Evolutionary conservation across 2,329 filamentous ascomycete species (phyloP), one percentile per base, ranked within the genome.

Genomic region (Alternaria gansuensis): DNA sequence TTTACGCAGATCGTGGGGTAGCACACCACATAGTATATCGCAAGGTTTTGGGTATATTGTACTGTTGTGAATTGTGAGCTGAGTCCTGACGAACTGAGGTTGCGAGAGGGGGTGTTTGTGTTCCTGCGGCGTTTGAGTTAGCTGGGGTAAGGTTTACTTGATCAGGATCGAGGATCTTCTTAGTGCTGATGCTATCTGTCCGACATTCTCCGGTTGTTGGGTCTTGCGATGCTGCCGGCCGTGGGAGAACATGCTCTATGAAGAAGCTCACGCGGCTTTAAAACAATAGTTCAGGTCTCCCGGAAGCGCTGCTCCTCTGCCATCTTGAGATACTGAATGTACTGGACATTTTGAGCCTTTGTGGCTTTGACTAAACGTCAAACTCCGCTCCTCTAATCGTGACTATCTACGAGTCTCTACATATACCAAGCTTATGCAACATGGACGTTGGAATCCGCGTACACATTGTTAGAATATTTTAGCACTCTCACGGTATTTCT

Each of bases 1-100:
- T 57, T 63, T 64, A 68, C 62, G 53, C 46, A 65, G 59, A 66
- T 63, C 54, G 61, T 65, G 59, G 65, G 60, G 55, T 63, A 64
- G 40, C 48, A 64, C 56, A 55, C 46, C 56, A 52, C 41, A 17
- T 17, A 17, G 17, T 45, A 60, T 50, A 58, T 63, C 57, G 54
- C 54, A 17, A 17, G 17, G 17, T 17, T 17, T 17, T 17, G 44
- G 21, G 29, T 43, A 28, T 60, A 21, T 36, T 48, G 44, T 57
- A n/a, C 36, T 28, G 13, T 45, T 36, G 36, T 33, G 40, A 24
- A 52, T n/a, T 33, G 39, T 14, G 24, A 7, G 17, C 11, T n/a
- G 26, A 28, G 49, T 63, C 48, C 23, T 56, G 54, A 45, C 45
- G 44, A 45, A 37, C 44, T 39, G 41, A n/a, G 17, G 26, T 5